Base-by-base conservation (phyloP, 768 basidiomycete genomes). In the Kwoniella dendrophila region DNA sequence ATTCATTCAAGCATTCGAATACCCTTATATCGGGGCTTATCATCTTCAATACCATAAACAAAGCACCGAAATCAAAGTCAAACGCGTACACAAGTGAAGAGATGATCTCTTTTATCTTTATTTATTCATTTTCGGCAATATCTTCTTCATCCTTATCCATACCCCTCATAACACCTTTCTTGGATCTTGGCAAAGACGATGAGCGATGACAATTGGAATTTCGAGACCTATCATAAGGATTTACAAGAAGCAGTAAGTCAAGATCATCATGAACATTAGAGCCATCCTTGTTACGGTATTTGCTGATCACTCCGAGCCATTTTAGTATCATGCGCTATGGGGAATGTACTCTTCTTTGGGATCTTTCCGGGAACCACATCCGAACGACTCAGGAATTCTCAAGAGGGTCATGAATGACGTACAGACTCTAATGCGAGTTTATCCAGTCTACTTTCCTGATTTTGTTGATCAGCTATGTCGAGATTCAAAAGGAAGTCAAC, bases 131-230 rank as follows among this genome's bases (percentile, higher is more conserved):
- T 29, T n/a, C n/a, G n/a, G n/a, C 18, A 11, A 12, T 51, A 3
- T 51, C 10, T 22, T 14, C 49, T 14, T 30, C 4, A 5, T 51
- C n/a, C 5, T 22, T 32, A 22, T 33, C 45, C 3, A 11, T 10
- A 32, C 11, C 14, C 0, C 10, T n/a, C 20, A 18, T 16, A 6
- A 3, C 20, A 20, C 16, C 18, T 33, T 7, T 12, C 49, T 51
- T 51, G 49, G 22, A 32, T 12, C 32, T 51, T 51, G 49, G 26
- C 7, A 12, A 20, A 11, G 10, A 32, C 2, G 18, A 51, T 51
- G 49, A n/a, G 5, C n/a, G 30, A 53, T 18, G 51, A 61, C 26
- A 52, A 61, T 41, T 61, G 59, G 59, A 44, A 54, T 36, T 44
- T 61, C 1, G 30, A 51, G 12, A 30, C 52, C 29, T 54, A 61